Percentiles rank a stretch among this genome's conserved stretches.
These are phyloP conservation scores for Aspergillus wentii DNA, from an alignment of 495 filamentous ascomycete species.

Conservation along the genomic window DNA sequence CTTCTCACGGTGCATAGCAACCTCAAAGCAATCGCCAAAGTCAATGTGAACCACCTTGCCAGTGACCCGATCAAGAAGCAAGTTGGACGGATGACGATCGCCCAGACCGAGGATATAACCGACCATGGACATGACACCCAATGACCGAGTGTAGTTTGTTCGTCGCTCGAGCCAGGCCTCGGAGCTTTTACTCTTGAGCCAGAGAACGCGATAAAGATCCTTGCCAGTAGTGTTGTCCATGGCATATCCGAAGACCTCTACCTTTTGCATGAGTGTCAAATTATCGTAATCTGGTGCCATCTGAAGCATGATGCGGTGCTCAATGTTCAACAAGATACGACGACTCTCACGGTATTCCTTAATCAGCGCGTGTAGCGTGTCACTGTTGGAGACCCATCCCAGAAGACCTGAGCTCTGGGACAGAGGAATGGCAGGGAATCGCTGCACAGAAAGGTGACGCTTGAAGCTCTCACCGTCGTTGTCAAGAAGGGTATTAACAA, in stretches of 20 bases:
- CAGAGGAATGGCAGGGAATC: conserved; percentile 89
- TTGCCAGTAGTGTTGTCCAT: conserved; percentile 98
- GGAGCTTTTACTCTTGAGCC: conserved; percentile 97
- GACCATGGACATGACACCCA: conserved; percentile 99
- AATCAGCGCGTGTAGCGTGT: conserved; percentile 93
- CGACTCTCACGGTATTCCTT: conserved; percentile 95
- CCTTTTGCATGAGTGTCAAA: conserved; percentile 98
- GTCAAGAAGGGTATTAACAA: conserved; percentile 88
- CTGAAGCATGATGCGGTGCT: conserved; percentile 98
- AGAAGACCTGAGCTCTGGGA: conserved; percentile 93
- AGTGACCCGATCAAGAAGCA: conserved; percentile 93
- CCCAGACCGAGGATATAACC: conserved; percentile 97
- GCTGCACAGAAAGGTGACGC: conserved; percentile 90
- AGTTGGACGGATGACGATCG: conserved; percentile 92
- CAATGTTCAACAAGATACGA: conserved; percentile 96
- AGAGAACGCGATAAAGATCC: conserved; percentile 94
- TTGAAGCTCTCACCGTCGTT: conserved; percentile 96
- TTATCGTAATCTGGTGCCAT: conserved; percentile 99
- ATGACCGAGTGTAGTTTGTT: conserved; percentile 94
- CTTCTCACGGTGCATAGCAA: conserved; percentile 99
- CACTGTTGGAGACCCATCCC: conserved; percentile 97
- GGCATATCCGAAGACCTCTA: conserved; percentile 97
- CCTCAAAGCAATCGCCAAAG: conserved; percentile 99
- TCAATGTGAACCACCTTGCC: conserved; percentile 97
- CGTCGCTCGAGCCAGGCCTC: conserved; percentile 96